These are phyloP conservation scores for Globisporangium uncinulatum DNA, from an alignment of 352 stramenopile species.

Conservation along the genomic window DNA sequence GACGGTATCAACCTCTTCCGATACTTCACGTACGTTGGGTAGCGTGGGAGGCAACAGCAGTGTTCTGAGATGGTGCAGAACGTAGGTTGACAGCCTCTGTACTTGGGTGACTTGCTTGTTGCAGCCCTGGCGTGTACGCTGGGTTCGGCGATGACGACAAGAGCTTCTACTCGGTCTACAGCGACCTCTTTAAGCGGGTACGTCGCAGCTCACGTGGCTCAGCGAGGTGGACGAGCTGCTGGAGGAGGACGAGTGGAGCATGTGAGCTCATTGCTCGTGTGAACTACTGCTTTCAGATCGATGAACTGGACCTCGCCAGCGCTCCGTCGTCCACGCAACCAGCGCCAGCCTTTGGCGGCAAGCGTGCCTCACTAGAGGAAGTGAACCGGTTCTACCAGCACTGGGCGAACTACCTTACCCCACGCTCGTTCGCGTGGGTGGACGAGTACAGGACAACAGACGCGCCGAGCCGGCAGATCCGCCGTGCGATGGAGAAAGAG, in stretches of 20 bases:
- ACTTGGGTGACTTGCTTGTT: background rate
- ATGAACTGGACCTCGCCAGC: slow-evolving; percentile 47
- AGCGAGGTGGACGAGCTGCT: background rate
- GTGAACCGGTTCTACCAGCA: slow-evolving; percentile 74
- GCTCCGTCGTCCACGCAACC: slow-evolving; percentile 4
- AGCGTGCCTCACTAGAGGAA: slow-evolving; percentile 32
- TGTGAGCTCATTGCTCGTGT: background rate
- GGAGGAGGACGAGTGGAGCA: background rate
- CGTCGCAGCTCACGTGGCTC: background rate
- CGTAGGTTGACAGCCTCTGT: slow-evolving; percentile 8
- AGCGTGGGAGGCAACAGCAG: too few species aligned
- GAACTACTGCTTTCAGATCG: slow-evolving; percentile 38
- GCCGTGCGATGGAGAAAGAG: slow-evolving; percentile 84
- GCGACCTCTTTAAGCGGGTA: slow-evolving; percentile 62
- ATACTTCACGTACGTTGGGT: slow-evolving; percentile 60
- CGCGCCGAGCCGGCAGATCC: slow-evolving; percentile 65
- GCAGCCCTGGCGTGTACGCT: slow-evolving; percentile 56
- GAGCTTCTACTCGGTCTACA: slow-evolving; percentile 79
- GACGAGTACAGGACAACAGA: slow-evolving; percentile 84
- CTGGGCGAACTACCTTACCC: slow-evolving; percentile 71
- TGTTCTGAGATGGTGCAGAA: background rate
- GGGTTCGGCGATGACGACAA: slow-evolving; percentile 69
- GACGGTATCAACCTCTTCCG: slow-evolving; percentile 70
- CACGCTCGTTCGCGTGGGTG: slow-evolving; percentile 70
- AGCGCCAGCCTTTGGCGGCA: slow-evolving; percentile 49